These are phyloP conservation scores for Musa itinerans DNA, from an alignment of 176 grass and related monocot genomes.

Conservation along the genomic window DNA sequence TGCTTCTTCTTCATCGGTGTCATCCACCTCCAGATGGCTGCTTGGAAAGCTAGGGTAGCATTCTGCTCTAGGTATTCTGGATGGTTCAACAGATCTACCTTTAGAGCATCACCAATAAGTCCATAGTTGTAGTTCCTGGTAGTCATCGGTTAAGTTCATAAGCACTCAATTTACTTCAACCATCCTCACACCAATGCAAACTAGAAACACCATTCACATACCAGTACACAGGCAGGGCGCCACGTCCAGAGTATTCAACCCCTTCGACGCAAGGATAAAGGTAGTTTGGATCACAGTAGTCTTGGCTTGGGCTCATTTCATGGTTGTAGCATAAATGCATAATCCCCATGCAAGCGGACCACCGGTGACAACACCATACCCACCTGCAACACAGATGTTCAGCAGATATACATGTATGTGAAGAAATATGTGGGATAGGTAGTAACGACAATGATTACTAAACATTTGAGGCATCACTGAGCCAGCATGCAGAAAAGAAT, in stretches of 20 bases:
- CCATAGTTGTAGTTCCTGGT: slow-evolving; percentile 79
- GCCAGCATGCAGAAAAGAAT: no score
- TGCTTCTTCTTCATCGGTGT: slow-evolving; percentile 27
- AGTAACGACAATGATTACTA: no score
- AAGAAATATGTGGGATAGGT: background rate
- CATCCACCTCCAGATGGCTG: slow-evolving; percentile 92
- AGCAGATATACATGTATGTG: background rate
- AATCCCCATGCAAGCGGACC: slow-evolving; percentile 30
- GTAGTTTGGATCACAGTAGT: slow-evolving; percentile 50
- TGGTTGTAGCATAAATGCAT: slow-evolving; percentile 18
- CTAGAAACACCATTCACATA: background rate
- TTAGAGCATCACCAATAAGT: slow-evolving; percentile 49
- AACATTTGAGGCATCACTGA: no score
- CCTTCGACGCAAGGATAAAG: slow-evolving; percentile 61
- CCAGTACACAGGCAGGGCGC: slow-evolving; percentile 74
- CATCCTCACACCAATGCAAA: background rate
- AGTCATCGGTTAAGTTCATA: background rate
- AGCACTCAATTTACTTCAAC: background rate
- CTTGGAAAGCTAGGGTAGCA: slow-evolving; percentile 77
- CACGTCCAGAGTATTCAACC: slow-evolving; percentile 63
- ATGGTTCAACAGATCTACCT: slow-evolving; percentile 70
- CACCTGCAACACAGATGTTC: slow-evolving; percentile 33
- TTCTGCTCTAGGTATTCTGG: slow-evolving; percentile 85
- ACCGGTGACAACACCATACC: slow-evolving; percentile 36
- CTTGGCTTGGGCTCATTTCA: slow-evolving; percentile 73